Evolutionary conservation across 805 yeast genomes (phyloP), one percentile per base, ranked within the genome.

Genomic region (Lachancea fermentati): DNA sequence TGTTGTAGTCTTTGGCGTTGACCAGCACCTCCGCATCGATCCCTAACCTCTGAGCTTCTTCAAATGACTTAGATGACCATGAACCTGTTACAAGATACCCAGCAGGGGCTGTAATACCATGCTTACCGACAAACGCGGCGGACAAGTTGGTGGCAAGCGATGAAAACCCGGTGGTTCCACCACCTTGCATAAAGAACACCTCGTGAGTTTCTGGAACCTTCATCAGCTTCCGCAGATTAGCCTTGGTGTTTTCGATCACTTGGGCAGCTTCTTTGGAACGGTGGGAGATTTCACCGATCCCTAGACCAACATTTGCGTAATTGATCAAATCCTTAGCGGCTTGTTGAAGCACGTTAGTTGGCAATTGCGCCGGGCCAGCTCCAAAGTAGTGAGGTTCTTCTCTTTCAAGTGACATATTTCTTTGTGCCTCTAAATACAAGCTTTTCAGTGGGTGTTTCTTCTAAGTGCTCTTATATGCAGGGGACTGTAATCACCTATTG

Each of bases 341-440:
- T 66, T 85, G 81, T 65, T 86, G 81, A 40, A 93, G 73, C 2
- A 91, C 97, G 3, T 65, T 57, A 3, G 91, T 79, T 25, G 97
- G 97, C 32, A 93, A 71, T 38, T 81, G 73, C 1, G 98, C 98
- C 36, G 99, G 99, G 11, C 99, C 99, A n/a, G 99, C 97, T 42
- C 97, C 98, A 56, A 87, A 93, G 61, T 93, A 85, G 56, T 76
- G 69, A 41, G 88, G 87, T 55, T 79, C 80, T 60, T 72, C 79
- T 68, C 91, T 77, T 34, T 75, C 72, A 39, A 80, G 63, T 9
- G 72, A 30, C 55, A 49, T 50, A 8, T n/a, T 29, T 29, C 8
- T 8, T n/a, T 29, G 6, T 29, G 13, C n/a, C 14, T 12, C 8
- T 29, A 7, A 29, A 12, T 29, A 8, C 16, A 8, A 29, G 6